These are phyloP conservation scores for Dicorynia guianensis DNA, from an alignment of 306 rosid species.

Conservation along the genomic window DNA sequence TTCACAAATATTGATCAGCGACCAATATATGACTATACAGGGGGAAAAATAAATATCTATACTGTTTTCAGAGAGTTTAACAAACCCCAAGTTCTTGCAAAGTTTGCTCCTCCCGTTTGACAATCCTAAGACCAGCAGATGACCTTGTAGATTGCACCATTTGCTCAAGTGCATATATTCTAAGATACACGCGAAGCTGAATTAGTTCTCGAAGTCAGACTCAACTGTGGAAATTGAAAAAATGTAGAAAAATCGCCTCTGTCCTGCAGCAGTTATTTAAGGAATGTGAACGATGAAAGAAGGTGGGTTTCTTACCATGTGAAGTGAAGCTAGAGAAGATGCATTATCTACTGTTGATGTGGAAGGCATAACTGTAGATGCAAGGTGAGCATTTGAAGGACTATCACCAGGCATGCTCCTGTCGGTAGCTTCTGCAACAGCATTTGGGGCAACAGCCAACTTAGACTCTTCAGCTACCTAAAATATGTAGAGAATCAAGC, in stretches of 20 bases:
- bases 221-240: slow-evolving; percentile 29
- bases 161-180: slow-evolving; percentile 98
- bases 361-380: slow-evolving; percentile 59
- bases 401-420: slow-evolving; percentile 64
- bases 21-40: slow-evolving; percentile 9
- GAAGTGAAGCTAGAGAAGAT: slow-evolving; percentile 86
- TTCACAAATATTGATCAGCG: slow-evolving; percentile 4
- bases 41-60: slow-evolving; percentile 30
- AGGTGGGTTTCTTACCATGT: slow-evolving; percentile 64
- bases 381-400: slow-evolving; percentile 61
- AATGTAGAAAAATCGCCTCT: slow-evolving; percentile 21
- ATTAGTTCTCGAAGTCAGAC: slow-evolving; percentile 51
- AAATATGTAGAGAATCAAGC: slow-evolving; percentile 44
- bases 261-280: neutral
- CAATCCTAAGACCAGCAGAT: slow-evolving; percentile 89
- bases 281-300: too few species aligned
- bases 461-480: slow-evolving; percentile 77
- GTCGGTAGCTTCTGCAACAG: slow-evolving; percentile 66
- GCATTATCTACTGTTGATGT: slow-evolving; percentile 63
- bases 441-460: slow-evolving; percentile 60
- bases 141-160: slow-evolving; percentile 91
- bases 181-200: slow-evolving; percentile 92
- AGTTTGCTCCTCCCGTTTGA: slow-evolving; percentile 96
- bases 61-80: slow-evolving; percentile 36
- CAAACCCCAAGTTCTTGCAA: slow-evolving; percentile 97